phyloP scores from a whole-genome alignment of 345 rosid genomes.

The Citrus mangshanensis region DNA sequence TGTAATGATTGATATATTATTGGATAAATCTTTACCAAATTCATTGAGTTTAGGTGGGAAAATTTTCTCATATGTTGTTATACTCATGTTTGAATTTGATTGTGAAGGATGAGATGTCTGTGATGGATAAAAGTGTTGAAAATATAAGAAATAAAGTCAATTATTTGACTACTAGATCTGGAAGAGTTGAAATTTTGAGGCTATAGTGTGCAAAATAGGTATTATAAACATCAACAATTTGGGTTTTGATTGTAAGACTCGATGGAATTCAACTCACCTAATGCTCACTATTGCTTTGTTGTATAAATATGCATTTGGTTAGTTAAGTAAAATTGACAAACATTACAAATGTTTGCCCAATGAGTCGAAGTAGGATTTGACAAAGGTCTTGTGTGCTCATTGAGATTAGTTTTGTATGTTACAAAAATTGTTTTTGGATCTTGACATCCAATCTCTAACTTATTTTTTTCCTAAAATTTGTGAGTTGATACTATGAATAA shows the following conservation, averaged over 20 bases:
- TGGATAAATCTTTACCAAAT: background rate
- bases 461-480: constrained; percentile 1
- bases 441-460: background rate
- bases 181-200: background rate
- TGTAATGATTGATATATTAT: background rate
- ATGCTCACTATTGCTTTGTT: background rate
- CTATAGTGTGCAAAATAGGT: background rate
- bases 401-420: background rate
- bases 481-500: background rate
- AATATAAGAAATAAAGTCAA: background rate
- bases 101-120: background rate
- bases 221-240: background rate
- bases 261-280: background rate
- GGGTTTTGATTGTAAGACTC: background rate
- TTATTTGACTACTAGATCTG: background rate
- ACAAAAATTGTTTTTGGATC: background rate
- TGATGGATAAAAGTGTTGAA: background rate
- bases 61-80: background rate
- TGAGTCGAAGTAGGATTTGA: background rate
- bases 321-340: background rate
- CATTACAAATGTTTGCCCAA: background rate
- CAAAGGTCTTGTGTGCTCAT: background rate
- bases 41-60: background rate
- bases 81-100: background rate
- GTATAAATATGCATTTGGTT: background rate